Percentiles rank a stretch among this genome's conserved stretches.
phyloP scores from a whole-genome alignment of 164 flowering plant species.

The Kingdonia uniflora region DNA sequence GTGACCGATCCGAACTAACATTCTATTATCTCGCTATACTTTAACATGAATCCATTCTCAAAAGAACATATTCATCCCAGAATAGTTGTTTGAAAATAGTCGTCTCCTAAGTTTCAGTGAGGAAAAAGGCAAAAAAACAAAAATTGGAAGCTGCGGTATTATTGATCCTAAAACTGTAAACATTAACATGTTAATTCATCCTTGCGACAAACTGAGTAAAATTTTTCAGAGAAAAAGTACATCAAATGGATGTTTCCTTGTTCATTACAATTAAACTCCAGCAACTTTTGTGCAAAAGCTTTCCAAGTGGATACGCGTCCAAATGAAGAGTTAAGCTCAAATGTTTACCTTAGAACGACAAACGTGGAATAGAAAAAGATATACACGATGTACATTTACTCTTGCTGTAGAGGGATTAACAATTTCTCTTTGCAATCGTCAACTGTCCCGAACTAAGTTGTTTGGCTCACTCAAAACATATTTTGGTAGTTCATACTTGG shows the following conservation, averaged over 20 bases:
- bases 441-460: slow-evolving; percentile 53
- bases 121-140: no score
- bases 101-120: no score
- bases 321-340: not conserved
- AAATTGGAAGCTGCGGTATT: no score
- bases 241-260: slow-evolving; percentile 3
- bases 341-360: not conserved
- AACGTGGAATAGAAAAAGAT: slow-evolving; percentile 18
- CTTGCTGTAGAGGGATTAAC: slow-evolving; percentile 8
- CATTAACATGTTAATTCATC: no score
- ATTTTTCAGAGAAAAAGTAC: not conserved
- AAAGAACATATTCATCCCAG: no score
- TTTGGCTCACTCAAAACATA: slow-evolving; percentile 87
- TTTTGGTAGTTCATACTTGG: slow-evolving; percentile 82
- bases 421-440: slow-evolving; percentile 9
- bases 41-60: no score
- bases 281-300: slow-evolving; percentile 2
- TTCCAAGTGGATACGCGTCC: not conserved
- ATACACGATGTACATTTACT: slow-evolving; percentile 47
- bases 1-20: no score
- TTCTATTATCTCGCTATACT: no score
- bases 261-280: slow-evolving; percentile 3
- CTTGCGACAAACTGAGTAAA: not conserved
- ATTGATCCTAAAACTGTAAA: no score
- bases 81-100: no score